Evolutionary conservation across 176 grass and related monocot species (phyloP), one percentile per base, ranked within the genome.

Genomic region (Hyparrhenia diplandra): DNA sequence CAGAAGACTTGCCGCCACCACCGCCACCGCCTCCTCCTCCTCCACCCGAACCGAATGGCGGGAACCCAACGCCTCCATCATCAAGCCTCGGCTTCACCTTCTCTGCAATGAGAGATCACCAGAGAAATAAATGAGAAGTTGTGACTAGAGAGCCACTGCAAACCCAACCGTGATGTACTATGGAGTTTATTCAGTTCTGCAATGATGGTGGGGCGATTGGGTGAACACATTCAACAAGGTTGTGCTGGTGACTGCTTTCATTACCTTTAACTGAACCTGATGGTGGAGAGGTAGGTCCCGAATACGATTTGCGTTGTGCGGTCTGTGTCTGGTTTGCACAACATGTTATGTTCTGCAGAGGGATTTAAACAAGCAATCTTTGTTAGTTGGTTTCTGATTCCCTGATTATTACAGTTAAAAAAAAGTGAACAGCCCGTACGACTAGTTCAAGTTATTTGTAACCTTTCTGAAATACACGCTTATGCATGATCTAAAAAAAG

Each of bases 201-300:
- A 18, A 6, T 4, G 46, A 49, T 17, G 14, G 4, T 18, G 18
- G 46, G 46, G 16, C 1, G 13, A 21, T n/a, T 55, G 20, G 52
- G 52, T 55, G 52, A 67, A 79, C 43, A 65, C 24, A 20, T 51
- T 20, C 5, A 2, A 51, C 1, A 60, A 10, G 30, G 4, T 6
- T 51, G 70, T 69, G 62, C 10, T 49, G 39, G 13, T 11, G 54
- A 3, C 40, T 45, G 6, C 31, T 36, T 80, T 0, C 28, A 55
- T 87, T 87, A 90, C 85, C 89, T 90, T 90, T 90, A 39, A 90
- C 89, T 47, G 81, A 64, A 46, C 84, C 80, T 55, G 85, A 87
- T 17, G 88, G 88, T 27, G 89, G 89, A 71, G 89, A 90, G 35
- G 80, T 87, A 8, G 89, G 70, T 1, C 75, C 81, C 1, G 89